Evolutionary conservation across 805 yeast species (phyloP).

Genomic region (Metschnikowia matae): DNA sequence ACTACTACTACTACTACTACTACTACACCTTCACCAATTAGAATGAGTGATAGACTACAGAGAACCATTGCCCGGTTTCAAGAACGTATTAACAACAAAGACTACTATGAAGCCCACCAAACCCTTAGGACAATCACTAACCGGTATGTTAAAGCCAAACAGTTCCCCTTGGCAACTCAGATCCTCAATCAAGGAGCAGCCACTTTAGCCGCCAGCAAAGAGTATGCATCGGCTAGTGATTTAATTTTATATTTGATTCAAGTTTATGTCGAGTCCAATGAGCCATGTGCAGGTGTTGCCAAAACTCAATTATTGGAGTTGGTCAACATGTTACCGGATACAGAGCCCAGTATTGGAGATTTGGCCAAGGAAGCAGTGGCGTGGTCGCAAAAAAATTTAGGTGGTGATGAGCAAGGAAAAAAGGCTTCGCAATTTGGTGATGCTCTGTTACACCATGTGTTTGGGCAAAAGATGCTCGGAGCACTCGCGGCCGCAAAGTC

Average conservation of each 20-base stretch:
- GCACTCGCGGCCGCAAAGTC: constrained; percentile 19
- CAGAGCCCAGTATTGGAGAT: constrained; percentile 51
- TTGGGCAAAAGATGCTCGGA: constrained; percentile 62
- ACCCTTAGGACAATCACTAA: constrained; percentile 86
- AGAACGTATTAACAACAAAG: constrained; percentile 64
- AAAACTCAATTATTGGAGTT: constrained; percentile 48
- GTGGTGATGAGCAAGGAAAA: constrained; percentile 6
- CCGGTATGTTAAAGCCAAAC: constrained; percentile 67
- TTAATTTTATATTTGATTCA: constrained; percentile 68
- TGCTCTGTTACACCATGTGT: constrained; percentile 63
- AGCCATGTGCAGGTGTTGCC: constrained; percentile 29
- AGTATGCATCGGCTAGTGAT: constrained; percentile 81
- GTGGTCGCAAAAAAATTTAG: constrained; percentile 52
- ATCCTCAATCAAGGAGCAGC: constrained; percentile 68
- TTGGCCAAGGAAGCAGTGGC: constrained; percentile 60
- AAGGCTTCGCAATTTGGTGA: constrained; percentile 57
- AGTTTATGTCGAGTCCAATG: constrained; percentile 52
- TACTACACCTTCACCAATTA: neutral
- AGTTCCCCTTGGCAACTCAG: constrained; percentile 68
- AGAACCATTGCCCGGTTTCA: constrained; percentile 64
- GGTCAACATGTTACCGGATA: constrained; percentile 40
- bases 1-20: neutral
- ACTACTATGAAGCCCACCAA: constrained; percentile 94
- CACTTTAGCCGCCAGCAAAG: constrained; percentile 62
- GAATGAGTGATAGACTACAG: constrained; percentile 41